Evolutionary conservation across 139 green algal genomes (phyloP), one percentile per base, ranked within the genome.

Genomic region (Spirogloea muscicola): DNA sequence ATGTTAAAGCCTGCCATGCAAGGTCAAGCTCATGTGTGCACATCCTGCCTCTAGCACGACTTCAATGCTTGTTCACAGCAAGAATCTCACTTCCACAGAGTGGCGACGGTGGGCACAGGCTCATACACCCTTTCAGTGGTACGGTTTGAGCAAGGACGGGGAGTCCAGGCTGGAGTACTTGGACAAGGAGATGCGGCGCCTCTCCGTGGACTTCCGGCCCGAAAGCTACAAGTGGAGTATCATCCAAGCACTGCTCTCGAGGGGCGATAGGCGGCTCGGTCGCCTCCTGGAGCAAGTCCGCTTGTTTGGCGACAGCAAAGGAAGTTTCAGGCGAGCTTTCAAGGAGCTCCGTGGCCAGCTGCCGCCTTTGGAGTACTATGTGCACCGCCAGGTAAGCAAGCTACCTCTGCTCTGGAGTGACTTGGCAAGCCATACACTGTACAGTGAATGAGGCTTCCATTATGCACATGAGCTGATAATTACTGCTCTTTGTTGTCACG

Each of bases 181-280:
- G 27, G 81, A 78, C 1, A 79, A 80, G 43, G 75, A 39, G 36
- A 66, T 87, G 74, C 61, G 62, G 18, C 63, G 60, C 58, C 25
- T 62, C 18, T 69, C 75, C 31, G 75, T 87, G 4, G 66, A 84
- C 10, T 87, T 87, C 68, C 62, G 82, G 16, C 83, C 83, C 0
- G 83, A 87, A 69, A 86, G 80, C 61, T 87, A 84, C 81, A 87
- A 87, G 69, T 87, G 81, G 81, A 83, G 68, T 55, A 59, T 84
- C 1, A 21, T 21, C 68, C 79, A 85, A 63, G 83, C 75, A 27
- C 59, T 87, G 41, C 75, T 87, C 48, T 87, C 81, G 1, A 43
- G 83, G 0, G 83, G 83, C 1, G 83, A 87, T 43, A 67, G 83
- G 31, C 66, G 83, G 4, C 57, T 87, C 4, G 66, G 41, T 13